phyloP scores from a whole-genome alignment of 2,329 filamentous ascomycete genomes.

The Annulohypoxylon truncatum region DNA sequence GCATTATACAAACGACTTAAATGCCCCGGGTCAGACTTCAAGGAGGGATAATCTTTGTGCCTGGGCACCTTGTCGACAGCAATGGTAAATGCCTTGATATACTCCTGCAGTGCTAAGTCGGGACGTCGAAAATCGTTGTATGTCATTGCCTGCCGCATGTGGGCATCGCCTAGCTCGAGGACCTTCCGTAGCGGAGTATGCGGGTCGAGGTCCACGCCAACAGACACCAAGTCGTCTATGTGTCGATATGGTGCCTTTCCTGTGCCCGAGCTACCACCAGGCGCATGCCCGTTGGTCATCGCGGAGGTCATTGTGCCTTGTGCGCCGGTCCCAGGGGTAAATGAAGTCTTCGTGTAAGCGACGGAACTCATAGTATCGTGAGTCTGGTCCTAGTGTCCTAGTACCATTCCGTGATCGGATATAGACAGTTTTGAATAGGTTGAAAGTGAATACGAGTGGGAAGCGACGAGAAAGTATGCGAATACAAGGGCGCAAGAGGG shows the following conservation, averaged over 20 bases:
- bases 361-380: conserved; percentile 44
- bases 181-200: conserved; percentile 65
- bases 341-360: conserved; percentile 37
- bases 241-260: conserved; percentile 59
- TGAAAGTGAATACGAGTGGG: background rate
- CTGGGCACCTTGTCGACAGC: conserved; percentile 79
- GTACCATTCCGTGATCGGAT: conserved; percentile 16
- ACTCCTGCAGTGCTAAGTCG: conserved; percentile 84
- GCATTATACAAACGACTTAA: conserved; percentile 60
- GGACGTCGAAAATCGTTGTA: conserved; percentile 72
- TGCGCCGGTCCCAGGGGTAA: conserved; percentile 18
- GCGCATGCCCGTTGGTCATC: conserved; percentile 20
- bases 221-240: conserved; percentile 64
- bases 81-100: conserved; percentile 83
- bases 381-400: background rate
- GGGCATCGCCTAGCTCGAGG: conserved; percentile 63
- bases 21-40: conserved; percentile 66
- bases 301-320: conserved; percentile 36
- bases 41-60: conserved; percentile 77
- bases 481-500: background rate
- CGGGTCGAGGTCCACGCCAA: conserved; percentile 59
- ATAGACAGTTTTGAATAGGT: background rate
- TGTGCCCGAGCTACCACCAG: conserved; percentile 25
- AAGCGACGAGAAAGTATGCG: background rate
- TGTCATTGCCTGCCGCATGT: conserved; percentile 70